Conservation (phyloP, 2,329 filamentous ascomycete genomes). For the Talaromyces sp. region DNA sequence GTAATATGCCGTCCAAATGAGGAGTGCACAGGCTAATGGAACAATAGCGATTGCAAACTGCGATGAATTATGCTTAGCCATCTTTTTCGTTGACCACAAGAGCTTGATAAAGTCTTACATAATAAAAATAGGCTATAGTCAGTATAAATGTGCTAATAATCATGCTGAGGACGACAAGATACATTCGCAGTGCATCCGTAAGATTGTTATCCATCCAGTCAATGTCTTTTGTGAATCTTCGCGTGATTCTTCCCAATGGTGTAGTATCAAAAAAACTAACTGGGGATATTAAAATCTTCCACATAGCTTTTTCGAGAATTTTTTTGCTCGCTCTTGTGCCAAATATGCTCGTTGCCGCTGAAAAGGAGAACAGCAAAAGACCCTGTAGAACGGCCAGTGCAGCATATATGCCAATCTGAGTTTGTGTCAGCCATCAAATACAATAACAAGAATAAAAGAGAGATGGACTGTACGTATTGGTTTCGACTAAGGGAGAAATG, state of each 20-base stretch:
- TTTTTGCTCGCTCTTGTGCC: slow-evolving; percentile 69
- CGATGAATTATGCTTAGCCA: no score
- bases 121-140: slow-evolving; percentile 79
- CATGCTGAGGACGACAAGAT: slow-evolving; percentile 71
- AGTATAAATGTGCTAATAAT: slow-evolving; percentile 73
- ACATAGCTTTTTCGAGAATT: slow-evolving; percentile 63
- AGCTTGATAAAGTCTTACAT: slow-evolving; percentile 30
- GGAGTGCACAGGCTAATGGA: slow-evolving; percentile 63
- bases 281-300: slow-evolving; percentile 64
- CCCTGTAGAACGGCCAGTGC: slow-evolving; percentile 66
- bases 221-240: slow-evolving; percentile 84
- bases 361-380: slow-evolving; percentile 68
- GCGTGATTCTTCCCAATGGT: slow-evolving; percentile 81
- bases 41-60: slow-evolving; percentile 61
- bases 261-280: slow-evolving; percentile 74
- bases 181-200: slow-evolving; percentile 81
- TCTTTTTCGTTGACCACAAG: no score
- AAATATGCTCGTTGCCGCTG: slow-evolving; percentile 65
- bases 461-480: no score
- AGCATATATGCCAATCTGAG: slow-evolving; percentile 58
- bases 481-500: no score
- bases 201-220: slow-evolving; percentile 89
- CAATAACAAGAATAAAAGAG: no score
- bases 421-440: no score
- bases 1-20: slow-evolving; percentile 73